Evolutionary conservation across 164 flowering plant genomes (phyloP), one percentile per base, ranked within the genome.

Genomic region (Amborella trichopoda): DNA sequence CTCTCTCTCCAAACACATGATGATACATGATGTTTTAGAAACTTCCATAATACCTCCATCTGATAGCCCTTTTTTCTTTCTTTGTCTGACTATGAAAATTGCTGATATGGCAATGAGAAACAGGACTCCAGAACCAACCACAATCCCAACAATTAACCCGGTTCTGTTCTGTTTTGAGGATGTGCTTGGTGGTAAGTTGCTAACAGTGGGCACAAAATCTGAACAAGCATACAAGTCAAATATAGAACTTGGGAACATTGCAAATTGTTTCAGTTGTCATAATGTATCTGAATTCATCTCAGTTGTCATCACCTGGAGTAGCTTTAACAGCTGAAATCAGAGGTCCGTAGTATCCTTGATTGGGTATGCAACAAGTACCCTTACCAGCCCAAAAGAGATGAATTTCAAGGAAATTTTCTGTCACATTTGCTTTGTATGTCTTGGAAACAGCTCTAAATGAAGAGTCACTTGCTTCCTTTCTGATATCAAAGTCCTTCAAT

Each of bases 301-400:
- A 30, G 34, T 6, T 30, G 8, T 6, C 4, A 30, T 30, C 14
- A 87, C 98, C 61, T 73, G 85, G 78, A 21, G 69, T 68, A 42
- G 68, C 96, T 48, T 77, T 81, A 55, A 91, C 64, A 21, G 98
- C 90, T 44, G 96, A 83, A 49, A 91, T 75, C 8, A 65, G 61
- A 42, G 98, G 96, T 48, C 98, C 98, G 66, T 80, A 91, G 8
- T 62, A 41, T 24, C 90, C 95, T 55, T 56, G 78, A 9, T 0
- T 3, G 52, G 98, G 98, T 36, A 80, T 66, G 62, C 95, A 86
- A 46, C 94, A 83, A 26, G 97, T 83, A 44, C 97, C 95, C 50
- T 86, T 90, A 40, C 95, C 97, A 66, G 89, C 87, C 97, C 97
- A 90, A 54, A 83, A 81, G 13, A 90, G 72, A 70, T 86, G 94